Percentiles rank a stretch among this genome's conserved stretches.
phyloP scores from a whole-genome alignment of 2,329 filamentous ascomycete species.

The Ophiobolus disseminans region DNA sequence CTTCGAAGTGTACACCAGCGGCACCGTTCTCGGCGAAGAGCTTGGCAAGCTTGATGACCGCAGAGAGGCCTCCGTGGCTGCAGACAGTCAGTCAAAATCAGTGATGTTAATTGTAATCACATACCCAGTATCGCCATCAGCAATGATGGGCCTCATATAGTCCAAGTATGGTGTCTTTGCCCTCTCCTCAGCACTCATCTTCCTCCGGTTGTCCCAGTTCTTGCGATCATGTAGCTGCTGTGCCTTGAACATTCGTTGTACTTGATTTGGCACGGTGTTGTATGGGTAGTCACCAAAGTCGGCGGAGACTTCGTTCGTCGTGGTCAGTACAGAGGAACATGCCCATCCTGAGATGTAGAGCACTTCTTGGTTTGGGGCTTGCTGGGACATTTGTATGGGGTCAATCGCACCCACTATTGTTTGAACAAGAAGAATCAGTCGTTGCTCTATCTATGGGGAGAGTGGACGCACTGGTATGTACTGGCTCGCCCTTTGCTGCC shows the following conservation, averaged over 20 bases:
- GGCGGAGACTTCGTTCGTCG: conserved; percentile 95
- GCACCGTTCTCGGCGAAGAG: conserved; percentile 97
- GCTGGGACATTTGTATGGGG: conserved; percentile 99
- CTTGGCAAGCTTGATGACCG: conserved; percentile 95
- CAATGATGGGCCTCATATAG: conserved; percentile 92
- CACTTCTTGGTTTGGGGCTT: conserved; percentile 93
- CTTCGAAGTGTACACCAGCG: conserved; percentile 95
- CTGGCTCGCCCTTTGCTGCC: conserved; percentile 78
- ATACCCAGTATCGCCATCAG: conserved; percentile 88
- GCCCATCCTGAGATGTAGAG: conserved; percentile 98
- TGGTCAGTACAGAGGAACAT: conserved; percentile 89
- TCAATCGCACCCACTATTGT: conserved; percentile 90
- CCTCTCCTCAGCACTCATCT: conserved; percentile 76
- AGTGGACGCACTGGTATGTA: conserved; percentile 79
- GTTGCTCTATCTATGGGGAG: conserved; percentile 30
- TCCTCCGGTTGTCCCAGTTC: conserved; percentile 85
- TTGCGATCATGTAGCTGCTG: conserved; percentile 97
- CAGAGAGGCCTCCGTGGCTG: conserved; percentile 86
- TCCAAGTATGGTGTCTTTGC: conserved; percentile 82
- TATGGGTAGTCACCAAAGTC: conserved; percentile 99
- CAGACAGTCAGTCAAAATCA: conserved; percentile 19
- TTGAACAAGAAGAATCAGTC: conserved; percentile 32
- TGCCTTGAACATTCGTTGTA: conserved; percentile 93
- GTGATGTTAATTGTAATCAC: not conserved
- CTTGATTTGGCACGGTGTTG: conserved; percentile 98